Evolutionary conservation across 1,284 basidiomycete genomes (phyloP), one percentile per base, ranked within the genome.

Genomic region (Leccinum fuscescens): DNA sequence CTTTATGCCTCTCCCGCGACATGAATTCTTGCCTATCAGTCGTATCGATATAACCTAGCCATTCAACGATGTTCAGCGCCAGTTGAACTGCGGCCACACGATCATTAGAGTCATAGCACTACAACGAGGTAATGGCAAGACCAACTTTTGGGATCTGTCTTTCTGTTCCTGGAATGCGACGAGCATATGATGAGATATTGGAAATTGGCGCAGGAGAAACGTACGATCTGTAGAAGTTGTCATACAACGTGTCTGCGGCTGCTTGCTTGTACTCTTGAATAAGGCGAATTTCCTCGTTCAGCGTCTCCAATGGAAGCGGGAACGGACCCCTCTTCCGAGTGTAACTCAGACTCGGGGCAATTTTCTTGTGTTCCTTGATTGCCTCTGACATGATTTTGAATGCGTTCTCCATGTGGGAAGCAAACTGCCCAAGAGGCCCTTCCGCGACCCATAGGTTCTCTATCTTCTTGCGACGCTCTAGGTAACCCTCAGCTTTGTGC

Each of bases 81-180:
- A 67, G 56, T 52, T 72, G 65, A 61, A 68, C 70, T 71, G 46
- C n/a, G 48, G 27, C 22, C 58, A 58, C 17, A 37, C 11, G n/a
- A 44, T 33, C 29, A 14, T 63, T 14, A 72, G 53, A 50, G 37
- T 29, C 27, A 29, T 27, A 48, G 17, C 14, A 48, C 29, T 27
- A 53, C 8, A 15, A 24, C 7, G 22, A 42, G 15, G 7, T 4
- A 4, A 54, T 3, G 17, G 37, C 3, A 12, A 33, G 49, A 65
- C 70, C 9, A 14, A 69, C 68, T 65, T 52, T 71, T 72, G 17
- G 69, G 67, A 22, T 71, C 67, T 29, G 64, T 11, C 49, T 68
- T 64, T 12, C 33, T 62, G 37, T 62, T 33, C 31, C 68, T 69
- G 14, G 17, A 67, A 54, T 29, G 56, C 6, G 54, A 49, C 14